Percentiles rank a stretch among this genome's conserved stretches.
Evolutionary conservation across 805 yeast genomes (phyloP).

Genomic region (Dipodascopsis uninucleata): DNA sequence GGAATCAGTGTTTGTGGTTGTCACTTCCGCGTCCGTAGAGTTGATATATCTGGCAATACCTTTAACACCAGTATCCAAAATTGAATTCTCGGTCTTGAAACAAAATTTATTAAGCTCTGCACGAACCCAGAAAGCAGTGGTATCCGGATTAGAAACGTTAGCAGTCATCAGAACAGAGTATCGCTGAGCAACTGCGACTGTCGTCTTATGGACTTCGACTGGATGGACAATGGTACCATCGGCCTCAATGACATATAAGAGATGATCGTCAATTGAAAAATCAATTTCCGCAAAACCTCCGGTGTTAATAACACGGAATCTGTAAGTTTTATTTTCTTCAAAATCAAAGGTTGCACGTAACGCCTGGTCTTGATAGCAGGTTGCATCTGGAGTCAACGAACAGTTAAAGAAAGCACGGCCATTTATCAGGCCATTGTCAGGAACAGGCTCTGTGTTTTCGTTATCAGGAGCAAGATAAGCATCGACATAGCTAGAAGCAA

Average conservation of each 20-base stretch:
- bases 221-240: conserved; percentile 36
- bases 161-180: conserved; percentile 65
- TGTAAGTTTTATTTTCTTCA: conserved; percentile 22
- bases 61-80: conserved; percentile 36
- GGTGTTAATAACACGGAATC: conserved; percentile 35
- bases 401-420: conserved; percentile 39
- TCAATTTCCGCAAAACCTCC: conserved; percentile 37
- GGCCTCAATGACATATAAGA: conserved; percentile 36
- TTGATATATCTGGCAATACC: conserved; percentile 39
- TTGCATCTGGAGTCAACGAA: conserved; percentile 28
- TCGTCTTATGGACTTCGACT: conserved; percentile 27
- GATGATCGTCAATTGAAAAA: conserved; percentile 34
- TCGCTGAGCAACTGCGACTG: conserved; percentile 72
- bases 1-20: conserved; percentile 10
- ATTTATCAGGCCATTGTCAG: conserved; percentile 44
- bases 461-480: conserved; percentile 42
- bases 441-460: conserved; percentile 41
- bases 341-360: conserved; percentile 19
- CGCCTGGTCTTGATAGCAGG: conserved; percentile 30
- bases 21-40: conserved; percentile 18
- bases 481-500: conserved; percentile 37
- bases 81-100: conserved; percentile 37
- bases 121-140: conserved; percentile 40
- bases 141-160: conserved; percentile 32
- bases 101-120: conserved; percentile 41